These are phyloP conservation scores for Heteromeles arbutifolia DNA, from an alignment of 306 rosid species.

Conservation along the genomic window DNA sequence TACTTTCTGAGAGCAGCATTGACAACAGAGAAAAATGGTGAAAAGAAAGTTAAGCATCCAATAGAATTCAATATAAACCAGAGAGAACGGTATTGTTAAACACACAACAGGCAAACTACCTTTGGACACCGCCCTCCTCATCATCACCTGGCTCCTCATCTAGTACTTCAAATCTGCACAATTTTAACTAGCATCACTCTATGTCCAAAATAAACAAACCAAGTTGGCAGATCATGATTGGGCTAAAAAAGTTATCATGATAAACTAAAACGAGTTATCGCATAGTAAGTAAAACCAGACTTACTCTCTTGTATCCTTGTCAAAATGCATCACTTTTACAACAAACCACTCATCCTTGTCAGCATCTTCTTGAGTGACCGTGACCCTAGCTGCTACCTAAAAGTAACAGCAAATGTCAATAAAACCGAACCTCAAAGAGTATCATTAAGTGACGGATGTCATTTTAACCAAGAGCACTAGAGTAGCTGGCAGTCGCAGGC, in stretches of 20 bases:
- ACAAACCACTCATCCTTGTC: constrained; percentile 96
- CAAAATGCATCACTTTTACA: constrained; percentile 91
- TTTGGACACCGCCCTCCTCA: constrained; percentile 74
- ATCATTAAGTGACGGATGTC: neutral
- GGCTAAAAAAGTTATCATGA: neutral
- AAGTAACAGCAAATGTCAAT: constrained; percentile 20
- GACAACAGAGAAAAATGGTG: neutral
- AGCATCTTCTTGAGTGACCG: constrained; percentile 74
- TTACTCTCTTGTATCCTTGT: constrained; percentile 89
- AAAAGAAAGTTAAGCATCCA: neutral
- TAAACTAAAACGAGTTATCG: neutral
- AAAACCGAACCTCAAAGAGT: constrained; percentile 6
- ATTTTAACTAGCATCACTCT: neutral
- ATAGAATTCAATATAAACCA: neutral
- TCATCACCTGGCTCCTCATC: constrained; percentile 99
- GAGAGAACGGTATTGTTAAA: neutral
- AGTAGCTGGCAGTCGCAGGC: neutral
- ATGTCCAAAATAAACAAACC: neutral
- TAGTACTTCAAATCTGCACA: constrained; percentile 79
- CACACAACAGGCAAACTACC: constrained; percentile 31
- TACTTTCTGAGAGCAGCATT: constrained; percentile 54
- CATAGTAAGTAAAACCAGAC: constrained; percentile 20
- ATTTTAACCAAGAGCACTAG: neutral
- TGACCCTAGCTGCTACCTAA: constrained; percentile 97
- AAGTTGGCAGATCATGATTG: neutral